Evolutionary conservation across 2,329 filamentous ascomycete genomes (phyloP), one percentile per base, ranked within the genome.

Genomic region (Diaporthe ampelina): DNA sequence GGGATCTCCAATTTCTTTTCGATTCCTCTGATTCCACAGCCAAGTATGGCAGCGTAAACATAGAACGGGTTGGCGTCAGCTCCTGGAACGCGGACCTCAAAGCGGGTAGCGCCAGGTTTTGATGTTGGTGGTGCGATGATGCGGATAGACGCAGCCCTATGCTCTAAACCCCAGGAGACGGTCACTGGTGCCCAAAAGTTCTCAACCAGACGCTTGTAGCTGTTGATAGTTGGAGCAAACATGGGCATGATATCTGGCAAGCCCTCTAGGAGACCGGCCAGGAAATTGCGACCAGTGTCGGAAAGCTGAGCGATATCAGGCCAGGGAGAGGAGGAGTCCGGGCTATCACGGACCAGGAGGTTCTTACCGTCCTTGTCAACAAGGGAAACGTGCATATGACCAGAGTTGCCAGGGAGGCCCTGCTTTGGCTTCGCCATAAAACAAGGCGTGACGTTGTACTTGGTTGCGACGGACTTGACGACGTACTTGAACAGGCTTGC

Each of bases 151-250:
- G 97, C 96, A 7, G 95, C 95, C 76, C 97, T 94, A 82, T 99
- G 96, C 84, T 98, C 97, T 7, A 98, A 86, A 0, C 97, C 97
- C 97, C 97, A 99, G 0, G 95, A 98, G 0, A 98, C 97, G 0
- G 96, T 98, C 8, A 99, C 97, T 0, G 97, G 97, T 0, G 97
- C 97, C 97, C 97, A 99, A 85, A 98, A 98, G 85, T 98, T 98
- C 86, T 99, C 97, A 3, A 99, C 97, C 0, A 99, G 89, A 4
- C 97, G 93, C 86, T 99, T 99, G 88, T 99, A 99, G 76, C 94
- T 97, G 88, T 99, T 99, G 81, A 99, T 91, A 0, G 95, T 99
- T 0, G 97, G 97, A 0, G 96, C 97, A 17, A 99, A 88, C 74
- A 98, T 88, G 0, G 97, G 97, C 97, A 99, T 99, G 78, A 98